phyloP scores from a whole-genome alignment of 805 yeast species.

The Wickerhamomyces bovis region DNA sequence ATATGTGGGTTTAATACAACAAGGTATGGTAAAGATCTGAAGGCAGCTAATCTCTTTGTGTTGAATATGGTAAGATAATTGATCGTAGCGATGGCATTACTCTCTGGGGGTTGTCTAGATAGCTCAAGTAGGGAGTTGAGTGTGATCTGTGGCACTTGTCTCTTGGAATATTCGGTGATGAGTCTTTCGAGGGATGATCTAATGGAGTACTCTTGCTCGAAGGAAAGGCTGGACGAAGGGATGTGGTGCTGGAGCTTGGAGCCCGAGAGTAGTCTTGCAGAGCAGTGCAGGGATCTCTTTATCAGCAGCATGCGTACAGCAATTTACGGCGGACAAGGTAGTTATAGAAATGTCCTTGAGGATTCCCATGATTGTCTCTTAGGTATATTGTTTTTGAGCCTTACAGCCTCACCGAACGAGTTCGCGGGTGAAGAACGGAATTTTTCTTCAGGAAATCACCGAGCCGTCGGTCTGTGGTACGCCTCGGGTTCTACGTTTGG shows the following conservation, averaged over 20 bases:
- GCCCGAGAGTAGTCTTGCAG: constrained; percentile 2
- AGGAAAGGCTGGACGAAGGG: constrained; percentile 22
- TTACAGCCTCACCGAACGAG: no score
- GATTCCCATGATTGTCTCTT: no score
- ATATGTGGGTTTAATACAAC: constrained; percentile 84
- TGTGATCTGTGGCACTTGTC: constrained; percentile 47
- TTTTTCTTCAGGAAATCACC: no score
- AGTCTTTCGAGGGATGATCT: constrained; percentile 54
- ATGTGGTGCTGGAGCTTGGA: constrained; percentile 20
- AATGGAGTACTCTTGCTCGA: constrained; percentile 48
- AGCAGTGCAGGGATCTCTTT: constrained; percentile 3
- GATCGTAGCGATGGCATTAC: constrained; percentile 45
- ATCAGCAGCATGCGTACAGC: background rate
- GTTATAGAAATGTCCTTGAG: no score
- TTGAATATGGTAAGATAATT: constrained; percentile 53
- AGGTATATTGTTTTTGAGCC: no score
- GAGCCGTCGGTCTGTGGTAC: no score
- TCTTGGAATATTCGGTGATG: constrained; percentile 49
- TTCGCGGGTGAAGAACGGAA: no score
- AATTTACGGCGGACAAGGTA: no score
- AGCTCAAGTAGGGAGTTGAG: constrained; percentile 44
- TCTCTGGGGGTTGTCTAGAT: constrained; percentile 24
- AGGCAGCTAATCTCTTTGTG: constrained; percentile 63
- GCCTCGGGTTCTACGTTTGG: no score
- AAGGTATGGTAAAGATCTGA: constrained; percentile 75